Conservation (phyloP, 2,329 filamentous ascomycete genomes). For the Anisogramma anomala region DNA sequence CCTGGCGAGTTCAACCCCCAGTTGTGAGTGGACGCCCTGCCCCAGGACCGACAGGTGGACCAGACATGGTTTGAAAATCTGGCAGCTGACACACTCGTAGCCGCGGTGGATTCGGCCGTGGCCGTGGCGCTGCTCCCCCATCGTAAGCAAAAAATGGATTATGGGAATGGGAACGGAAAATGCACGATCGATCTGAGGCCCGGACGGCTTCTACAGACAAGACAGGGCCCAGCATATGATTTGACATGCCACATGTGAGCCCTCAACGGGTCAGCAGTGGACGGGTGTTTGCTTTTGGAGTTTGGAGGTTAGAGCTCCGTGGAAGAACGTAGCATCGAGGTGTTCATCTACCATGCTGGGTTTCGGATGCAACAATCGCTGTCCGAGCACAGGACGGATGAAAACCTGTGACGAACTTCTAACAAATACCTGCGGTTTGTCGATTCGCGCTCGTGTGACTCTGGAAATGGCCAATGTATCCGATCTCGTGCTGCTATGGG, state of each 20-base stretch:
- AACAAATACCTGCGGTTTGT: not conserved
- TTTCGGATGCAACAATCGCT: conserved; percentile 12
- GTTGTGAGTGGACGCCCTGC: conserved; percentile 51
- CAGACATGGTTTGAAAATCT: conserved; percentile 25
- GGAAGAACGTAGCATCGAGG: conserved; percentile 23
- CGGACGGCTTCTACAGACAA: conserved; percentile 11
- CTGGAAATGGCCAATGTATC: not conserved
- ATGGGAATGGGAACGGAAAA: conserved; percentile 17
- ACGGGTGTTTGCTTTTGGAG: conserved; percentile 23
- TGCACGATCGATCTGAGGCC: conserved; percentile 15
- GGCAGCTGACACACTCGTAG: conserved; percentile 26
- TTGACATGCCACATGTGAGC: conserved; percentile 17
- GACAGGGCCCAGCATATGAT: conserved; percentile 20
- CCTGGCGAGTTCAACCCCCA: conserved; percentile 84
- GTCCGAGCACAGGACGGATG: conserved; percentile 13
- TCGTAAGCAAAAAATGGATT: conserved; percentile 40
- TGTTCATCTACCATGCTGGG: conserved; percentile 16
- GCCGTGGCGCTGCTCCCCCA: conserved; percentile 64
- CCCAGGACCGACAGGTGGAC: not conserved
- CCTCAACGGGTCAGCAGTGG: conserved; percentile 19
- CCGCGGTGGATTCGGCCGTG: conserved; percentile 84
- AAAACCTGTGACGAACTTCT: conserved; percentile 13
- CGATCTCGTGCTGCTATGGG: no score
- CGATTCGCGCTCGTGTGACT: not conserved
- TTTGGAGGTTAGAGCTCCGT: conserved; percentile 23